Evolutionary conservation across 495 filamentous ascomycete genomes (phyloP), one percentile per base, ranked within the genome.

Genomic region (Podospora sp.): DNA sequence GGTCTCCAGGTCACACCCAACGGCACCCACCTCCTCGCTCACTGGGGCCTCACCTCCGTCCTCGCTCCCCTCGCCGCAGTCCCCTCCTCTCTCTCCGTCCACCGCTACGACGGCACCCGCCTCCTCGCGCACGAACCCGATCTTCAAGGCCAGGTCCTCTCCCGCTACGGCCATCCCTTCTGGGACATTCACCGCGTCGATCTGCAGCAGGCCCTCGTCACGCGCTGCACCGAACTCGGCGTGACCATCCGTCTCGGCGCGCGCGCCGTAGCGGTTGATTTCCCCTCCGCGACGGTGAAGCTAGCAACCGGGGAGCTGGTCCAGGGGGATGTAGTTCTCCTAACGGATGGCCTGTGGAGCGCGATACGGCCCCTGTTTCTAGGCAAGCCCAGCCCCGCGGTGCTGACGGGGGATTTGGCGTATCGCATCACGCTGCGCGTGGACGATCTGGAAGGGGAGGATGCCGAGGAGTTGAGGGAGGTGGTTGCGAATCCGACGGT

Each of bases 331-430:
- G 73, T 86, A 1, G 75, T 89, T 18, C 71, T 89, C 36, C 84
- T 84, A 24, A 76, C 82, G 14, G 87, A 89, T 72, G 87, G 87
- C 0, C 75, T 88, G 12, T 87, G 85, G 77, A 84, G 80, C 18
- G 36, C 66, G 24, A 82, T 82, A 62, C 78, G 85, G 12, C 74
- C 76, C 33, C 73, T 78, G 14, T 75, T 87, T 40, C 63, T 87
- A 27, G 80, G 79, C 0, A 68, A 71, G 21, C 72, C 76, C 20
- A 76, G 77, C 62, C 81, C 79, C 0, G 80, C 85, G 0, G 73
- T 79, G 22, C 73, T 79, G 60, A 89, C 88, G 1, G 88, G 88
- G 11, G 88, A 90, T 67, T 74, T 87, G 36, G 88, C 88, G 9
- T 89, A 89, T 68, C 81, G 88, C 1, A 85, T 88, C 62, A 76